Evolutionary conservation across 331 rosid genomes (phyloP).

Genomic region (Telfairia occidentalis): DNA sequence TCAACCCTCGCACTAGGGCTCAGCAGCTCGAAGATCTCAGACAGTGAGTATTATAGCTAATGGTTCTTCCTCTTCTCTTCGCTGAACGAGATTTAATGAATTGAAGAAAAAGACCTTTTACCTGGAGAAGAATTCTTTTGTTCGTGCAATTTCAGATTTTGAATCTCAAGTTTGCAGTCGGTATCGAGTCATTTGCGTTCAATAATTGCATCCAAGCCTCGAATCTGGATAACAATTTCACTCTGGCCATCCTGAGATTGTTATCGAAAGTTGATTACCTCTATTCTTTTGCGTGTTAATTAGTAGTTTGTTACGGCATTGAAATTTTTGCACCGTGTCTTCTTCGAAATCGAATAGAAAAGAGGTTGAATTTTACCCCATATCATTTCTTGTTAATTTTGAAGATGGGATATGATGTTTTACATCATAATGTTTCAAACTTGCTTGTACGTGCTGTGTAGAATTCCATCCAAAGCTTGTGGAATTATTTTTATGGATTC

Average conservation of each 20-base stretch:
- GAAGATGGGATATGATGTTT: neutral
- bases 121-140: neutral
- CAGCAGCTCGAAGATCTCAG: slow-evolving; percentile 66
- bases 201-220: neutral
- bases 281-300: neutral
- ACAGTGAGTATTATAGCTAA: slow-evolving; percentile 24
- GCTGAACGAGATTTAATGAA: neutral
- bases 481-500: neutral
- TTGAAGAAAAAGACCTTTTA: neutral
- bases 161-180: neutral
- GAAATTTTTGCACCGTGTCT: neutral
- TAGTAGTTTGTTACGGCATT: neutral
- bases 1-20: slow-evolving; percentile 72
- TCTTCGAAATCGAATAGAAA: neutral
- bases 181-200: neutral
- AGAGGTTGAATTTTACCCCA: neutral
- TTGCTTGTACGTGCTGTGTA: neutral
- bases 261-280: neutral
- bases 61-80: slow-evolving; percentile 6
- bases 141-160: neutral
- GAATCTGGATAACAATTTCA: neutral
- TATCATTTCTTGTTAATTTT: neutral
- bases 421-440: neutral
- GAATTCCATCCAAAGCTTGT: neutral
- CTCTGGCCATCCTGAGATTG: neutral